A percentile compares a stretch with the other conserved stretches of the same genome.
These are phyloP conservation scores for Chalara sp. DNA, from an alignment of 2,329 filamentous ascomycete species.

Conservation along the genomic window DNA sequence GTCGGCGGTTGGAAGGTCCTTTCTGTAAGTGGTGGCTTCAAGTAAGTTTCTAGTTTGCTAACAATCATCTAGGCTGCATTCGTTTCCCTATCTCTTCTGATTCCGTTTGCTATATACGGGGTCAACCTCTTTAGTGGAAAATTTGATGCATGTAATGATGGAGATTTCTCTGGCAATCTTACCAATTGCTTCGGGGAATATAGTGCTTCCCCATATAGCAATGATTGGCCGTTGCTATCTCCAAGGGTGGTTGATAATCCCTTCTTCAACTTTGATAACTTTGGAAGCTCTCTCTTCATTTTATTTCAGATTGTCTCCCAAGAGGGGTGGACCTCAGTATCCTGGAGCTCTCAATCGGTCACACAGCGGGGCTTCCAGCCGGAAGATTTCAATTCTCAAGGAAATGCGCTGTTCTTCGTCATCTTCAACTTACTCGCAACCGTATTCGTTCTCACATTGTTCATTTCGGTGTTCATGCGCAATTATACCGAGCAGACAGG, in stretches of 20 bases:
- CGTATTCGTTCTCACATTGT: slow-evolving; percentile 93
- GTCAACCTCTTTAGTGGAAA: slow-evolving; percentile 86
- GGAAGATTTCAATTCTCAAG: slow-evolving; percentile 58
- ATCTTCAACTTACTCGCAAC: slow-evolving; percentile 94
- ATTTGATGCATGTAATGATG: slow-evolving; percentile 75
- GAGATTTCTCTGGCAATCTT: slow-evolving; percentile 49
- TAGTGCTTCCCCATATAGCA: slow-evolving; percentile 63
- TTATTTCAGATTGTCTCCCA: slow-evolving; percentile 98
- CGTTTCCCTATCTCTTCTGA: slow-evolving; percentile 87
- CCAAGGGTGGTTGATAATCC: slow-evolving; percentile 76
- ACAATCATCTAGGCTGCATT: slow-evolving; percentile 54
- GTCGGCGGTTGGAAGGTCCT: slow-evolving; percentile 91
- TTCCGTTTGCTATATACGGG: slow-evolving; percentile 95
- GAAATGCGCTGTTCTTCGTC: slow-evolving; percentile 90
- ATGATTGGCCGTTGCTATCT: slow-evolving; percentile 71
- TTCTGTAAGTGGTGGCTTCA: slow-evolving; percentile 19
- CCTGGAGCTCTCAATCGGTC: slow-evolving; percentile 76
- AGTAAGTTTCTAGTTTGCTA: slow-evolving; percentile 1
- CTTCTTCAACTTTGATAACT: slow-evolving; percentile 90
- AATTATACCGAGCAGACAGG: slow-evolving; percentile 99
- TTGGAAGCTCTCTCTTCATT: slow-evolving; percentile 87
- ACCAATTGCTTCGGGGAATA: slow-evolving; percentile 81
- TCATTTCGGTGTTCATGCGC: slow-evolving; percentile 99
- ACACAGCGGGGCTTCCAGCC: slow-evolving; percentile 73
- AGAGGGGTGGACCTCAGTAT: slow-evolving; percentile 95